Evolutionary conservation across 805 yeast genomes (phyloP).

Genomic region (Groenewaldozyma tartarivorans): DNA sequence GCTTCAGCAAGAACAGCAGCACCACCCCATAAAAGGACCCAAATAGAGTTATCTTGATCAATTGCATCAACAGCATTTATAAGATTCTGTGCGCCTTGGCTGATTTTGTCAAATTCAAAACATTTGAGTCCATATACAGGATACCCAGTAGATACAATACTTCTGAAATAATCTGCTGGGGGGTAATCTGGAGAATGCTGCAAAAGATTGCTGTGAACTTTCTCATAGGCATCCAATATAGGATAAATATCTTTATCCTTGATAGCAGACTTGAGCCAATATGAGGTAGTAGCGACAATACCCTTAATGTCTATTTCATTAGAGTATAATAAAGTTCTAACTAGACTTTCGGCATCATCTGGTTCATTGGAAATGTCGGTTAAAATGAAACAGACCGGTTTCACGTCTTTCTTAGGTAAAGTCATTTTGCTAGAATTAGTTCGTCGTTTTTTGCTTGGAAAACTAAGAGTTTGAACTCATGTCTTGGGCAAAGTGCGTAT

Average conservation of each 20-base stretch:
- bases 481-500: too few relatives aligned
- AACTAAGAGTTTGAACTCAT: too few relatives aligned
- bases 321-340: background rate
- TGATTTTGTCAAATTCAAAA: background rate
- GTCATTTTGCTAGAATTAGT: too few relatives aligned
- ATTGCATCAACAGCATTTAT: background rate
- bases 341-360: slow-evolving; percentile 2
- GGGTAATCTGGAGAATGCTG: background rate
- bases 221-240: background rate
- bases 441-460: too few relatives aligned
- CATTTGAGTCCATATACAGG: background rate
- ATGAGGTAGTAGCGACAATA: background rate
- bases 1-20: slow-evolving; percentile 1
- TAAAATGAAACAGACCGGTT: background rate
- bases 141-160: background rate
- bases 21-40: slow-evolving; percentile 1
- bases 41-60: background rate
- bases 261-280: background rate
- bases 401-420: too few relatives aligned
- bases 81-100: background rate
- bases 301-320: slow-evolving; percentile 1
- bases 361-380: slow-evolving; percentile 1
- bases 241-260: slow-evolving; percentile 1
- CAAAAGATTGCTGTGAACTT: background rate
- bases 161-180: background rate